Percentiles rank a stretch among this genome's conserved stretches.
These are phyloP conservation scores for Solanum paucissectum DNA, from an alignment of 257 asterid genomes.

Conservation along the genomic window DNA sequence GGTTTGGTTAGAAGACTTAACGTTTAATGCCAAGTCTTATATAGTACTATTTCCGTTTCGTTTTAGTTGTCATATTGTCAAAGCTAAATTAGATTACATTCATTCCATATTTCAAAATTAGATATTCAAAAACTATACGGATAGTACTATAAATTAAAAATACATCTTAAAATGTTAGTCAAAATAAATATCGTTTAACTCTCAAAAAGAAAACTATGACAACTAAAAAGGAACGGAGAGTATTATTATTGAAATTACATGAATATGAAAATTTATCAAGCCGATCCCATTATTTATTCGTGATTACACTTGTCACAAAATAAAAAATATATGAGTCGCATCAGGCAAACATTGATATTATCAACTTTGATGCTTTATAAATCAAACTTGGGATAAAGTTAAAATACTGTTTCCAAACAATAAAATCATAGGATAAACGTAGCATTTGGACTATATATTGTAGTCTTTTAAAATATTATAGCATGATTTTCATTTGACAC, in stretches of 20 bases:
- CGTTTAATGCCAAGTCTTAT: background rate
- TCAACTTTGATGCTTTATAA: background rate
- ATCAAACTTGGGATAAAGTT: background rate
- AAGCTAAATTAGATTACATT: no score
- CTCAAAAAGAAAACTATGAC: no score
- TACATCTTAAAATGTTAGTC: no score
- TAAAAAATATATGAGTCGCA: background rate
- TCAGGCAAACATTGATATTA: background rate
- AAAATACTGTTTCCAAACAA: background rate
- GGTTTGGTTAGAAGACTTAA: background rate
- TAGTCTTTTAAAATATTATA: background rate
- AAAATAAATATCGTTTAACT: no score
- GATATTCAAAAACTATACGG: no score
- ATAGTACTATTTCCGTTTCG: background rate
- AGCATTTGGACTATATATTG: background rate
- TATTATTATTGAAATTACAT: background rate
- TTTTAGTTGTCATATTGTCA: no score
- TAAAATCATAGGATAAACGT: background rate
- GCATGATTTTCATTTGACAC: background rate
- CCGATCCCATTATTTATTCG: background rate
- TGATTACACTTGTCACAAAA: background rate
- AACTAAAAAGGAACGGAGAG: background rate
- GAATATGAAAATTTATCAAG: background rate
- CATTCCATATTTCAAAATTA: no score
- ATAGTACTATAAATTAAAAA: no score